Conservation (phyloP, 306 rosid species). For the Argentina anserina region DNA sequence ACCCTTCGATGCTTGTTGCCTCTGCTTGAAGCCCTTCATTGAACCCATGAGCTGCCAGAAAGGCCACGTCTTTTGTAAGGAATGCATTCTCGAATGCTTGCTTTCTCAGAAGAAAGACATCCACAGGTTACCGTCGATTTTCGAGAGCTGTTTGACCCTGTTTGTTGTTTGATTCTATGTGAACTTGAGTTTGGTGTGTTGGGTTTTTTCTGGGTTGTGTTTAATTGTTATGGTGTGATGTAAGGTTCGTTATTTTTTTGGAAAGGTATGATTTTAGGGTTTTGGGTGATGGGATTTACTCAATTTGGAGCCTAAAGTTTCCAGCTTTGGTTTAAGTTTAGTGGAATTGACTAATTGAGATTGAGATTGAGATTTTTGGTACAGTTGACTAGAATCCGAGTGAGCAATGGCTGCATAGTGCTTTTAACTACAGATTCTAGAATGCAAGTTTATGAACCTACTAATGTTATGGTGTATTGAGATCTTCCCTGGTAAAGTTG, state of each 20-base stretch:
- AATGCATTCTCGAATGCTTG: conserved; percentile 83
- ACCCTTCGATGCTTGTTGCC: conserved; percentile 92
- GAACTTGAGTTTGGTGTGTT: background rate
- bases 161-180: background rate
- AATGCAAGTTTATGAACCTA: background rate
- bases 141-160: background rate
- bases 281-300: background rate
- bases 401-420: background rate
- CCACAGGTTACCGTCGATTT: conserved; percentile 55
- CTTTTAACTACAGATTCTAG: background rate
- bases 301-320: background rate
- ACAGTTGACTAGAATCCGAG: background rate
- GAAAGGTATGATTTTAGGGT: background rate
- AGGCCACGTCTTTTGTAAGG: conserved; percentile 90
- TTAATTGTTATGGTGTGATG: background rate
- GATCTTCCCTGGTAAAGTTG: no score
- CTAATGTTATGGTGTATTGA: background rate
- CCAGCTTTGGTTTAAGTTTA: background rate
- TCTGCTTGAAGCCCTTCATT: conserved; percentile 87
- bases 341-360: background rate
- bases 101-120: conserved; percentile 91
- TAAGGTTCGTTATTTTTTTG: background rate
- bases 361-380: background rate
- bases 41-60: conserved; percentile 82
- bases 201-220: background rate